Base-by-base conservation (phyloP, 257 asterid species). In the Lithospermum erythrorhizon region DNA sequence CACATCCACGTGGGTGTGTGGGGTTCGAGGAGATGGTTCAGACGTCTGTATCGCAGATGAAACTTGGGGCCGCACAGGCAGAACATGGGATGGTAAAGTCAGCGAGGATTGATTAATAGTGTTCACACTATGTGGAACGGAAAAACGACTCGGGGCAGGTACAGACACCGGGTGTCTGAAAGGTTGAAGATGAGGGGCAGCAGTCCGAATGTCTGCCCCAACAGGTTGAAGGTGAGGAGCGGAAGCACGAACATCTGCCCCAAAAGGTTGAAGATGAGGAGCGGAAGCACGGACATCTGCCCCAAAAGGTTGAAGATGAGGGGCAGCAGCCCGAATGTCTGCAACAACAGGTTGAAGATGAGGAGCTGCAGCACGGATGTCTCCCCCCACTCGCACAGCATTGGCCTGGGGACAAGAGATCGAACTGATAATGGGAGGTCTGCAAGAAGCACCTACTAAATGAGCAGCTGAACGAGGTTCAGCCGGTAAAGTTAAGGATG, bases 391-490 rank as follows among this genome's bases (percentile, higher is more conserved):
- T 62, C 81, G 89, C 51, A 75, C 66, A 74, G 76, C 66, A 74
- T 74, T 72, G 56, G 70, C 55, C 1, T 59, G 55, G 13, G 65
- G 53, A 67, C 79, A 84, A 47, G 79, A 74, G 35, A 84, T 65
- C 68, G 84, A 69, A 59, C 78, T 56, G 55, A 90, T 83, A 71
- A 63, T 68, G 14, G 83, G 96, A 5, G 96, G 91, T 58, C 90
- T 77, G 57, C 81, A 27, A 23, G 76, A 66, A 37, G 66, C 25
- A n/a, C 75, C 69, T n/a, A 87, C 62, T 63, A 53, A 64, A 61
- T 41, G 81, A 58, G 81, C 70, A 35, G 80, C 30, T 32, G 80
- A 22, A 57, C 45, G 78, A 22, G 63, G 80, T 68, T 57, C 19
- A 52, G 57, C 37, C 57, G 67, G 83, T 30, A 66, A 41, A 52